Percentiles rank a stretch among this genome's conserved stretches.
Conservation (phyloP, 805 yeast genomes). For the Candida railenensis region DNA sequence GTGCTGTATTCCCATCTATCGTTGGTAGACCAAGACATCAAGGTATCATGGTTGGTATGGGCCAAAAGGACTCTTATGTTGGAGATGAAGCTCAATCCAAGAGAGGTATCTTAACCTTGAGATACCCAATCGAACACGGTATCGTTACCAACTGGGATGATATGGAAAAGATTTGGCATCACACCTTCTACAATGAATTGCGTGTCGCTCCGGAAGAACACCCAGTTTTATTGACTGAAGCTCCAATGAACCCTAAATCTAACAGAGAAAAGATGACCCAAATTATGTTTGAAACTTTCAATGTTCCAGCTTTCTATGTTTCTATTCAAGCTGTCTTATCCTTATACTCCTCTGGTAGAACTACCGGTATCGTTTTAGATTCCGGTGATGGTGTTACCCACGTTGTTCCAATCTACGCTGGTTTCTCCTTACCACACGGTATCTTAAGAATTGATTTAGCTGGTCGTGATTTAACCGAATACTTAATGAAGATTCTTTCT, state of each 20-base stretch:
- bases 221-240: slow-evolving; percentile 98
- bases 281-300: slow-evolving; percentile 98
- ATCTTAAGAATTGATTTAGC: slow-evolving; percentile 98
- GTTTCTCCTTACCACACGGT: slow-evolving; percentile 99
- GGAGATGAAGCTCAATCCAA: slow-evolving; percentile 99
- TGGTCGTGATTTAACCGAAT: slow-evolving; percentile 99
- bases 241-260: slow-evolving; percentile 99
- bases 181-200: slow-evolving; percentile 99
- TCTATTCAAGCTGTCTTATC: slow-evolving; percentile 98
- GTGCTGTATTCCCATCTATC: slow-evolving; percentile 99
- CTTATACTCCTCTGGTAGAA: slow-evolving; percentile 98
- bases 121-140: slow-evolving; percentile 99
- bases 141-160: slow-evolving; percentile 99
- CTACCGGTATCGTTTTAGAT: slow-evolving; percentile 99
- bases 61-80: slow-evolving; percentile 99
- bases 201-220: slow-evolving; percentile 99
- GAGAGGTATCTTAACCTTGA: slow-evolving; percentile 98
- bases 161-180: slow-evolving; percentile 99
- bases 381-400: slow-evolving; percentile 99
- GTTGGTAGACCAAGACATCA: slow-evolving; percentile 99
- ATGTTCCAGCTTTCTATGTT: slow-evolving; percentile 99
- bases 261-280: slow-evolving; percentile 99
- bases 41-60: slow-evolving; percentile 99
- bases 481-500: slow-evolving; percentile 96
- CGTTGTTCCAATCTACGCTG: slow-evolving; percentile 99